These are phyloP conservation scores for Perilla frutescens DNA, from an alignment of 257 asterid genomes.

Conservation along the genomic window DNA sequence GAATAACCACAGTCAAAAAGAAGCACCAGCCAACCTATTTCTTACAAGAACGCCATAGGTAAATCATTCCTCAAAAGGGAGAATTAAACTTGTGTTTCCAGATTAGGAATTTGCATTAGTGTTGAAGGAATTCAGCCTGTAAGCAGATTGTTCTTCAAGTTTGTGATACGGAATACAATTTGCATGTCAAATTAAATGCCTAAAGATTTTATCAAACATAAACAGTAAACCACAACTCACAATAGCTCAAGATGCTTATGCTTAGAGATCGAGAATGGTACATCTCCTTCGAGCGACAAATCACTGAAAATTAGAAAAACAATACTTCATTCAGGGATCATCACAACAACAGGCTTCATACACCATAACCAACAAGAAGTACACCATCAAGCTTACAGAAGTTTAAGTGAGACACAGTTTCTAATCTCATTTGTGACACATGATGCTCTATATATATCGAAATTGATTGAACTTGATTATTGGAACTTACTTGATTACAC, in stretches of 20 bases:
- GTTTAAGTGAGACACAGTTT: slow-evolving; percentile 28
- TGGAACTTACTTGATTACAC: too few relatives aligned
- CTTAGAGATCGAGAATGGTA: too few relatives aligned
- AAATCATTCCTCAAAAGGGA: too few relatives aligned
- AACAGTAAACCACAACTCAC: slow-evolving; percentile 7
- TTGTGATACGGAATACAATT: slow-evolving; percentile 26
- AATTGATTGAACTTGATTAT: too few relatives aligned
- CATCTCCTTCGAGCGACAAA: slow-evolving; percentile 23
- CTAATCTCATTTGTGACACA: too few relatives aligned
- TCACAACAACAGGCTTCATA: neutral
- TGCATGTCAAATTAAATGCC: neutral
- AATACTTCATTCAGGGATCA: neutral
- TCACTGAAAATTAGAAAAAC: slow-evolving; percentile 56
- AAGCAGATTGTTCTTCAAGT: too few relatives aligned
- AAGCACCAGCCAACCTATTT: too few relatives aligned
- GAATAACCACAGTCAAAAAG: neutral
- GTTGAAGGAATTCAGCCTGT: slow-evolving; percentile 92
- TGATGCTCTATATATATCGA: too few relatives aligned
- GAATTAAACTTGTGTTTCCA: slow-evolving; percentile 64
- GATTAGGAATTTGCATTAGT: slow-evolving; percentile 87
- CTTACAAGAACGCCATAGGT: too few relatives aligned
- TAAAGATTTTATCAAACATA: neutral
- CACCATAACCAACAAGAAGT: neutral
- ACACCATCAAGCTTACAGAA: slow-evolving; percentile 51
- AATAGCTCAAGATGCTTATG: too few relatives aligned